Conservation (phyloP, 257 asterid species). For the Rauvolfia tetraphylla region DNA sequence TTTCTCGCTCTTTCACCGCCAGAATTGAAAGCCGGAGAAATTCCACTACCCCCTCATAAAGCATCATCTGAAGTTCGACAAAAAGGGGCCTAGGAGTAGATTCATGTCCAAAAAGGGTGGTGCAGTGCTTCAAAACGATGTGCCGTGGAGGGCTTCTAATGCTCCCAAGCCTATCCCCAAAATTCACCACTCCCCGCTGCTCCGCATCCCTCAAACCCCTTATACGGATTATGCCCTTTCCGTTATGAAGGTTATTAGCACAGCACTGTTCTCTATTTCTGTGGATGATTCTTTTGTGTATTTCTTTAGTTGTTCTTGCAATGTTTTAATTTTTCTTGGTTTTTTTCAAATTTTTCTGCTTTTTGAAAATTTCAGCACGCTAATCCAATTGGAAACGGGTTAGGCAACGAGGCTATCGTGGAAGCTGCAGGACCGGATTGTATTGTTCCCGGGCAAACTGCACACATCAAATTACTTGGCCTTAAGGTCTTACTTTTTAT, state of each 20-base stretch:
- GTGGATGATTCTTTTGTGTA: neutral
- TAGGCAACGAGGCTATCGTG: constrained; percentile 73
- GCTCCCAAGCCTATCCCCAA: constrained; percentile 72
- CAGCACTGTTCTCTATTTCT: neutral
- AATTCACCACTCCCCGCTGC: constrained; percentile 81
- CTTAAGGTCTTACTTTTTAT: constrained; percentile 53
- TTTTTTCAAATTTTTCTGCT: neutral
- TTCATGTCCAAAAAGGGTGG: constrained; percentile 63
- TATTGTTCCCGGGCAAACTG: constrained; percentile 79
- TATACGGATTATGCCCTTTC: constrained; percentile 58
- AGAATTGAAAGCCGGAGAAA: neutral
- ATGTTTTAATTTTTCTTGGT: neutral
- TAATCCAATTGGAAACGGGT: constrained; percentile 64
- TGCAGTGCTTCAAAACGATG: constrained; percentile 56
- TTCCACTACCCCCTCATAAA: neutral
- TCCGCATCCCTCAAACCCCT: constrained; percentile 67
- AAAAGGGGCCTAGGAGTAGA: neutral
- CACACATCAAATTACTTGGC: constrained; percentile 78
- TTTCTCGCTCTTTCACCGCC: neutral
- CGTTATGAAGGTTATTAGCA: constrained; percentile 69
- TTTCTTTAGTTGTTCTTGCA: neutral
- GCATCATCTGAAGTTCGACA: neutral
- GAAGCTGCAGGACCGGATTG: constrained; percentile 99
- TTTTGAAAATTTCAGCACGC: constrained; percentile 27
- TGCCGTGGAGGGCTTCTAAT: constrained; percentile 75